Evolutionary conservation across 148 eudicot genomes (phyloP), one percentile per base, ranked within the genome.

Genomic region (Amaranthus cruentus): DNA sequence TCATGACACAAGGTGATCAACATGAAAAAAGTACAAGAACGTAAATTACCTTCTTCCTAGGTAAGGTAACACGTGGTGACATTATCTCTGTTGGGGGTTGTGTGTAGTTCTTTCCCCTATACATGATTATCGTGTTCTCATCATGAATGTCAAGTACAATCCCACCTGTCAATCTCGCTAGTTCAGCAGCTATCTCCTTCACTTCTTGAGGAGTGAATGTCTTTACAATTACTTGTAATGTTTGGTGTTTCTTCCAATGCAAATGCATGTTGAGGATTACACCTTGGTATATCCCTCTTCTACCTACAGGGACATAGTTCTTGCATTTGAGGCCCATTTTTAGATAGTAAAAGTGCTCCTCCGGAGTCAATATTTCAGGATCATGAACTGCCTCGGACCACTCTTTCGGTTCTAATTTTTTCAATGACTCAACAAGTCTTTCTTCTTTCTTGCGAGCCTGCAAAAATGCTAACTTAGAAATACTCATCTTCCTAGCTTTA

Each of bases 231-330:
- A 95, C 99, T 76, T 90, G 82, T 55, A 95, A 79, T 46, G 97
- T 95, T 75, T 95, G 96, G 83, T 95, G 99, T 76, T 90, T 95
- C 81, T 95, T 95, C 97, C 99, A 95, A 71, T 95, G 99, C 81
- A 95, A 86, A 79, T 95, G 99, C 97, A 92, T 95, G 83, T 95
- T 95, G 53, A 95, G 82, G 72, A 95, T 90, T 48, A 92, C 97
- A 54, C 99, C 99, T 75, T 90, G 94, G 83, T 87, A 95, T 66
- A 95, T 85, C 66, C 99, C 97, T 51, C 99, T 83, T 73, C 97
- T 84, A 69, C 99, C 97, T 21, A 95, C 85, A 6, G 99, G 96
- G 10, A 95, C 97, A 74, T 95, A 95, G 71, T 95, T 90, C 83
- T 90, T 95, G 86, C 87, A 73, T 75, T 95, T 95, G 18, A 84